A percentile compares a stretch with the other conserved stretches of the same genome.
Evolutionary conservation across 1,284 basidiomycete genomes (phyloP).

Genomic region (Puccinia coronata): DNA sequence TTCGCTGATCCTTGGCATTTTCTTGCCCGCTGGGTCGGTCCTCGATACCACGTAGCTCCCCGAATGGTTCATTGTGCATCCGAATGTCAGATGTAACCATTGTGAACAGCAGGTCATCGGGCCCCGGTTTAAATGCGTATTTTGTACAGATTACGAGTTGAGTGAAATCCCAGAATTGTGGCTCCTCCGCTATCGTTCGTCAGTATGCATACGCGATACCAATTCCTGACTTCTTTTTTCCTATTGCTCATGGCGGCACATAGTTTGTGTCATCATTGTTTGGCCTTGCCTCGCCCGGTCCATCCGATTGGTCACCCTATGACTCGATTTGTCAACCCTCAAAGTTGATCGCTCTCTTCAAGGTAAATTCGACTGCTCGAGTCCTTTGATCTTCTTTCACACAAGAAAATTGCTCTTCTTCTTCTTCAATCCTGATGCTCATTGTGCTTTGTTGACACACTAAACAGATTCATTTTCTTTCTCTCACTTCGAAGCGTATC

Average conservation of each 20-base stretch:
- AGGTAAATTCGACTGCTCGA: neutral
- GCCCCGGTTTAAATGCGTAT: slow-evolving; percentile 37
- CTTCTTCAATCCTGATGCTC: neutral
- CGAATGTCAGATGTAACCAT: slow-evolving; percentile 40
- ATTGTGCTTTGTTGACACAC: neutral
- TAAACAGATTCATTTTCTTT: neutral
- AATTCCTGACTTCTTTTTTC: neutral
- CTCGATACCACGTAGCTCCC: neutral
- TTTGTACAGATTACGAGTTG: slow-evolving; percentile 44
- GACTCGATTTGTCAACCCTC: slow-evolving; percentile 42
- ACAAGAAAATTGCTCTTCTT: neutral
- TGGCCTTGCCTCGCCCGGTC: slow-evolving; percentile 36
- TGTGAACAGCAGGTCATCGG: slow-evolving; percentile 38
- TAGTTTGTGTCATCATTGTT: slow-evolving; percentile 43
- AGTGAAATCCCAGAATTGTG: neutral
- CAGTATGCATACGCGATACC: neutral
- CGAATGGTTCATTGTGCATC: slow-evolving; percentile 46
- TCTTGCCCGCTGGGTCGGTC: neutral
- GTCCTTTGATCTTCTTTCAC: neutral
- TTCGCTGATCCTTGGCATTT: neutral
- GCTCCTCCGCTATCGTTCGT: no score
- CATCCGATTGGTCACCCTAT: slow-evolving; percentile 45
- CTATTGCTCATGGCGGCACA: neutral
- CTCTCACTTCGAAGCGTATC: neutral
- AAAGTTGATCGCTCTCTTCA: slow-evolving; percentile 1